Percentiles rank a stretch among this genome's conserved stretches.
Evolutionary conservation across 495 filamentous ascomycete species (phyloP).

Genomic region (Annulohypoxylon maeteangense): DNA sequence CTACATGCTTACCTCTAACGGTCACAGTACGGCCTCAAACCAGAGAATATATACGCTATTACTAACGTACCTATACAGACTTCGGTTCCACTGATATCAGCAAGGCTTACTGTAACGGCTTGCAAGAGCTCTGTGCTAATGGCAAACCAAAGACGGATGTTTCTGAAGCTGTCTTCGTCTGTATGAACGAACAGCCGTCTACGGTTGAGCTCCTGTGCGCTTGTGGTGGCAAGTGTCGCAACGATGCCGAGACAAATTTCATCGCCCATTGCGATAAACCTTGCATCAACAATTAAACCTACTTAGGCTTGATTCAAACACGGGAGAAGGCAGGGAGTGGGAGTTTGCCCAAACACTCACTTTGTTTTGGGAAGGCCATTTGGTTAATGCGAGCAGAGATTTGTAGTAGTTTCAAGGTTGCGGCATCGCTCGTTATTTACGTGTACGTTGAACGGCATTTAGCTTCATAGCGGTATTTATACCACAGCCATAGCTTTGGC

Average conservation of each 20-base stretch:
- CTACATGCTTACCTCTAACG: constrained; percentile 53
- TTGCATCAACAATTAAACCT: constrained; percentile 40
- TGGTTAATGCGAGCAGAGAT: constrained; percentile 19
- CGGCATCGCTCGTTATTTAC: constrained; percentile 25
- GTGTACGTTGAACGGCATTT: constrained; percentile 14
- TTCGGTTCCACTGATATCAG: constrained; percentile 53
- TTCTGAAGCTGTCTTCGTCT: constrained; percentile 55
- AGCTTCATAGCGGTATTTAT: neutral
- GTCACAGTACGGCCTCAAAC: constrained; percentile 47
- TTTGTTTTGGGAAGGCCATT: constrained; percentile 17
- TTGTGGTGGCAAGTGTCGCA: constrained; percentile 53
- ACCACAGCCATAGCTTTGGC: constrained; percentile 1
- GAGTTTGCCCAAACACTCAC: constrained; percentile 2
- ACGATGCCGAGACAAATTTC: constrained; percentile 47
- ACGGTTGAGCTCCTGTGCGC: constrained; percentile 53
- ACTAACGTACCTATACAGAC: constrained; percentile 47
- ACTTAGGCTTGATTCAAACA: neutral
- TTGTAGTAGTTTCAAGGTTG: constrained; percentile 14
- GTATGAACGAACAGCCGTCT: constrained; percentile 49
- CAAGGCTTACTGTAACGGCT: constrained; percentile 54
- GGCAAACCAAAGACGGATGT: constrained; percentile 54
- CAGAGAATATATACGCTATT: neutral
- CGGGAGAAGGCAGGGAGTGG: neutral
- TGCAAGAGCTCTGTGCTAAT: constrained; percentile 50
- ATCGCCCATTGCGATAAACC: constrained; percentile 48